These are phyloP conservation scores for Kregervanrija fluxuum DNA, from an alignment of 805 yeast genomes.

Conservation along the genomic window DNA sequence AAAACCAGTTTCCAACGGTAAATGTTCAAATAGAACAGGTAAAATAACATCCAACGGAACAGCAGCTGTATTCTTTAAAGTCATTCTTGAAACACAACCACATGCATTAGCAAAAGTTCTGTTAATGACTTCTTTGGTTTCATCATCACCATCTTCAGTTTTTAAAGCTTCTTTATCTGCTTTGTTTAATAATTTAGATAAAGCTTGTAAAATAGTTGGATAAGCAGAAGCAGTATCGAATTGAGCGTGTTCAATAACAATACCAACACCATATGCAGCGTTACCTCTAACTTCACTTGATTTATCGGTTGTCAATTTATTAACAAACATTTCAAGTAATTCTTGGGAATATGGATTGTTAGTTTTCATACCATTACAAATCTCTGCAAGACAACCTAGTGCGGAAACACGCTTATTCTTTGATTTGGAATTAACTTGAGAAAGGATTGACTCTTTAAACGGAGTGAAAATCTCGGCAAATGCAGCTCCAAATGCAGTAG, in stretches of 20 bases:
- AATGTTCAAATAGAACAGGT: slow-evolving; percentile 65
- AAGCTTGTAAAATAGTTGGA: slow-evolving; percentile 57
- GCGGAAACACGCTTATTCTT: slow-evolving; percentile 74
- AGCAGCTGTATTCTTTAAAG: slow-evolving; percentile 58
- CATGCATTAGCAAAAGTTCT: slow-evolving; percentile 90
- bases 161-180: slow-evolving; percentile 63
- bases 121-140: slow-evolving; percentile 68
- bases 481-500: slow-evolving; percentile 71
- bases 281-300: slow-evolving; percentile 88
- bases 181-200: slow-evolving; percentile 68
- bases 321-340: slow-evolving; percentile 60
- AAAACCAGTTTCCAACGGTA: slow-evolving; percentile 81
- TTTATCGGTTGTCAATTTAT: slow-evolving; percentile 64
- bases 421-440: slow-evolving; percentile 53
- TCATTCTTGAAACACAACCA: slow-evolving; percentile 94
- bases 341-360: slow-evolving; percentile 62
- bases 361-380: slow-evolving; percentile 65
- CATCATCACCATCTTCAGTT: slow-evolving; percentile 65
- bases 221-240: slow-evolving; percentile 56
- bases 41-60: slow-evolving; percentile 74
- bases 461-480: slow-evolving; percentile 64
- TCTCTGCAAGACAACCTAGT: slow-evolving; percentile 87
- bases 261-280: slow-evolving; percentile 94
- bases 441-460: slow-evolving; percentile 57
- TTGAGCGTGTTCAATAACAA: slow-evolving; percentile 48